Percentiles rank a stretch among this genome's conserved stretches.
These are phyloP conservation scores for Taphrina flavorubra DNA, from an alignment of 1,139 yeast genomes.

Conservation along the genomic window DNA sequence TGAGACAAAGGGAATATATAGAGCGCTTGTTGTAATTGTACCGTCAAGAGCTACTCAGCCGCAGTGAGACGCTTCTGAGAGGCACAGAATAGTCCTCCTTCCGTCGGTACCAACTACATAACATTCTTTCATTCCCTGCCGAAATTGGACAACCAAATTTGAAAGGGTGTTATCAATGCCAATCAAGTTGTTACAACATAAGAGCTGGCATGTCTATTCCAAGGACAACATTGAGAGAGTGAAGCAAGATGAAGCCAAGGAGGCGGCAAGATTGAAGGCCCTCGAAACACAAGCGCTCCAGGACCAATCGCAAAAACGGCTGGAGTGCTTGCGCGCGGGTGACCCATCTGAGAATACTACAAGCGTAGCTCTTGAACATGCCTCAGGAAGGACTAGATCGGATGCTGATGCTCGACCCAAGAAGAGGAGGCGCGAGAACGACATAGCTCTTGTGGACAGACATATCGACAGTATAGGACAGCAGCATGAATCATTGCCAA, in stretches of 20 bases:
- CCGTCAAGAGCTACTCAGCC: too few relatives aligned
- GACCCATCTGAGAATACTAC: neutral
- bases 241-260: conserved; percentile 49
- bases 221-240: conserved; percentile 50
- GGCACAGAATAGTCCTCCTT: too few relatives aligned
- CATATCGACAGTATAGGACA: neutral
- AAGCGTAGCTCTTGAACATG: neutral
- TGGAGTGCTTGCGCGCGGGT: conserved; percentile 10
- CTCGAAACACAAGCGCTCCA: conserved; percentile 40
- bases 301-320: conserved; percentile 18
- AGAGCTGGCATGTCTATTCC: conserved; percentile 51
- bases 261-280: conserved; percentile 45
- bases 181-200: conserved; percentile 48
- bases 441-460: neutral
- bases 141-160: too few relatives aligned
- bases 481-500: neutral
- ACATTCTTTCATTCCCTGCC: too few relatives aligned
- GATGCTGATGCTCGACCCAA: neutral
- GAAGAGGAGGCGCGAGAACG: conserved; percentile 7
- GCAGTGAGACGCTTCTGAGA: too few relatives aligned
- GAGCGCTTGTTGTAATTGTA: too few relatives aligned
- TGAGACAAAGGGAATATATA: too few relatives aligned
- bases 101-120: too few relatives aligned
- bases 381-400: neutral
- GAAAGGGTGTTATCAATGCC: conserved; percentile 47